These are phyloP conservation scores for Phialocephala sp. DNA, from an alignment of 2,329 filamentous ascomycete genomes.

Conservation along the genomic window DNA sequence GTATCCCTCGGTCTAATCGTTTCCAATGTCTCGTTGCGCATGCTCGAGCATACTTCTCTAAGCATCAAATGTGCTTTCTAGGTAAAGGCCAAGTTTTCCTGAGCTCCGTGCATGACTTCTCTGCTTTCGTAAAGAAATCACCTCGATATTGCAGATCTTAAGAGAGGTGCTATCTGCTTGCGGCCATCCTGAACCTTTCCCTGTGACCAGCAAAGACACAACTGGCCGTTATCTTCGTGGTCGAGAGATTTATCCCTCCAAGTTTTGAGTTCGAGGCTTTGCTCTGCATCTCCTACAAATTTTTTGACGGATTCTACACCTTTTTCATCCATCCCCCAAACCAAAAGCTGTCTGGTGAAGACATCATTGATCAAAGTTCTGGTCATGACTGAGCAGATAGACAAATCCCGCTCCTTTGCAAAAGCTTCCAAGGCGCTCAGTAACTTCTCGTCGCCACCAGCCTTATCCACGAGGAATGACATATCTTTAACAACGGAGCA, in stretches of 20 bases:
- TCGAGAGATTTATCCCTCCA: slow-evolving; percentile 59
- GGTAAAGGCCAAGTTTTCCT: background rate
- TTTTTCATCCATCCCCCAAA: slow-evolving; percentile 63
- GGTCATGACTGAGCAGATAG: slow-evolving; percentile 73
- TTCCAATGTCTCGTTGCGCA: background rate
- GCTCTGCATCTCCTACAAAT: slow-evolving; percentile 56
- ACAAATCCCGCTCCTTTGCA: slow-evolving; percentile 61
- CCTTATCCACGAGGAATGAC: slow-evolving; percentile 63
- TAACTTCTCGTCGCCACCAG: slow-evolving; percentile 51
- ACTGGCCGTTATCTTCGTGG: slow-evolving; percentile 46
- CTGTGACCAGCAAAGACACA: slow-evolving; percentile 71
- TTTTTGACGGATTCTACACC: slow-evolving; percentile 56
- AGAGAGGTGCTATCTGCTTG: slow-evolving; percentile 72
- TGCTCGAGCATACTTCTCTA: background rate
- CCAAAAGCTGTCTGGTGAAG: slow-evolving; percentile 70
- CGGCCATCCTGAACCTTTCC: slow-evolving; percentile 63
- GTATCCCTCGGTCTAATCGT: too few relatives aligned
- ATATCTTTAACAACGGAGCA: slow-evolving; percentile 69
- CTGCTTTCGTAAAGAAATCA: background rate
- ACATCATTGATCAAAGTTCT: slow-evolving; percentile 58
- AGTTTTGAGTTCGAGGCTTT: slow-evolving; percentile 59
- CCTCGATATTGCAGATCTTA: slow-evolving; percentile 48
- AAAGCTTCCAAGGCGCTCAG: slow-evolving; percentile 57
- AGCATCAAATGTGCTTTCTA: background rate
- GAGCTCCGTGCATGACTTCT: too few relatives aligned